A percentile compares a stretch with the other conserved stretches of the same genome.
phyloP scores from a whole-genome alignment of 2,329 filamentous ascomycete genomes.

The Mariannaea sp. region DNA sequence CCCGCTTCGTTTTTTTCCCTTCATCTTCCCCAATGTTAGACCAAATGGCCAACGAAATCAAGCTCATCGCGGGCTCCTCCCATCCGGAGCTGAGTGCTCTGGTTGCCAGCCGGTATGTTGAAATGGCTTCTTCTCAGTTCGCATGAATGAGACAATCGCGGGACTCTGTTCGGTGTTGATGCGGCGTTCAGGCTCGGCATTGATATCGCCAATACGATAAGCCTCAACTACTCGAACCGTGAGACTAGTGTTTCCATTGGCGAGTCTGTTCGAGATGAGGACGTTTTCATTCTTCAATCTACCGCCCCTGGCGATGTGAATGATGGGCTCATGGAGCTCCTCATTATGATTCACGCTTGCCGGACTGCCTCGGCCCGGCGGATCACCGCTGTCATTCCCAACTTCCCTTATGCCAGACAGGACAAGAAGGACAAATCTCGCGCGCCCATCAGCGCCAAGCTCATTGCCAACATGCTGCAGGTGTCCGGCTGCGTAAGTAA shows the following conservation, averaged over 20 bases:
- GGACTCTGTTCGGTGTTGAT: constrained; percentile 31
- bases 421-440: constrained; percentile 96
- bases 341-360: constrained; percentile 98
- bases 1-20: constrained; percentile 33
- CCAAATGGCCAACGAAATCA: constrained; percentile 59
- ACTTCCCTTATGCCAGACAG: constrained; percentile 94
- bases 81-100: constrained; percentile 54
- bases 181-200: constrained; percentile 67
- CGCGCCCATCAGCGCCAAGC: constrained; percentile 93
- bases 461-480: constrained; percentile 97
- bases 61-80: constrained; percentile 56
- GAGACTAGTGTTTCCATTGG: constrained; percentile 92
- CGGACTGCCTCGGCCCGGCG: constrained; percentile 71
- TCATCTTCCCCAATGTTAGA: constrained; percentile 45
- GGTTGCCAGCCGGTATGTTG: constrained; percentile 50
- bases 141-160: constrained; percentile 9
- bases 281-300: constrained; percentile 97
- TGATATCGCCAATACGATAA: constrained; percentile 78
- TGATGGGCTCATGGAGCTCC: constrained; percentile 95
- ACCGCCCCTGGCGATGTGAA: constrained; percentile 96
- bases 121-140: constrained; percentile 1
- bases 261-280: constrained; percentile 94
- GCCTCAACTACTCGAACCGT: constrained; percentile 84
- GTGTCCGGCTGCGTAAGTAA: constrained; percentile 74
- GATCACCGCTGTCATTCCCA: constrained; percentile 93